phyloP scores from a whole-genome alignment of 2,329 filamentous ascomycete genomes.

The Lasiodiplodia sp. region DNA sequence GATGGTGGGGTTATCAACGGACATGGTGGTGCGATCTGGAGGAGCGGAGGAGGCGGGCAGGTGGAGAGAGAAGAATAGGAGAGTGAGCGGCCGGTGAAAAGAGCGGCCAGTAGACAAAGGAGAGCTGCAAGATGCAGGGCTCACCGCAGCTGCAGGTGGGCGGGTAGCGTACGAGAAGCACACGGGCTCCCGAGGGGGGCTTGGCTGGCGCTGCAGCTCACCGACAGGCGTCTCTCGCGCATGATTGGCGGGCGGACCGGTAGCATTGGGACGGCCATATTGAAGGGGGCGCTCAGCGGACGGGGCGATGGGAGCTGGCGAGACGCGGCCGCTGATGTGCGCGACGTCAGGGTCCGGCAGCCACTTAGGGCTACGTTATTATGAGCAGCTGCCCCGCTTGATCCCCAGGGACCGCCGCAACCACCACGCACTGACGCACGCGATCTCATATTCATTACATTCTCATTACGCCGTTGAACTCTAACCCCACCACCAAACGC shows the following conservation, averaged over 20 bases:
- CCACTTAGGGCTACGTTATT: constrained; percentile 6
- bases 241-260: constrained; percentile 10
- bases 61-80: not conserved
- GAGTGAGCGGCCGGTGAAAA: not conserved
- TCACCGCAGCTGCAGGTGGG: constrained; percentile 23
- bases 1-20: constrained; percentile 35
- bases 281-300: constrained; percentile 8
- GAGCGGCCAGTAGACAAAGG: constrained; percentile 16
- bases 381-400: not conserved
- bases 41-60: not conserved
- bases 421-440: not conserved
- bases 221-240: constrained; percentile 1
- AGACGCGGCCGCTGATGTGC: not conserved
- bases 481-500: not conserved
- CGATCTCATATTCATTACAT: not conserved
- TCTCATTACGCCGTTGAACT: not conserved
- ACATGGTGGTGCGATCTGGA: constrained; percentile 5
- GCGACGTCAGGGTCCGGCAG: not conserved
- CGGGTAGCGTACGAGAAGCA: constrained; percentile 18
- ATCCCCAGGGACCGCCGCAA: not conserved
- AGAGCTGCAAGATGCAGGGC: constrained; percentile 21
- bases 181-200: constrained; percentile 2
- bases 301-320: not conserved
- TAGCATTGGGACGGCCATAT: not conserved
- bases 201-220: constrained; percentile 24